phyloP scores from a whole-genome alignment of 306 rosid genomes.

The Vigna mungo region DNA sequence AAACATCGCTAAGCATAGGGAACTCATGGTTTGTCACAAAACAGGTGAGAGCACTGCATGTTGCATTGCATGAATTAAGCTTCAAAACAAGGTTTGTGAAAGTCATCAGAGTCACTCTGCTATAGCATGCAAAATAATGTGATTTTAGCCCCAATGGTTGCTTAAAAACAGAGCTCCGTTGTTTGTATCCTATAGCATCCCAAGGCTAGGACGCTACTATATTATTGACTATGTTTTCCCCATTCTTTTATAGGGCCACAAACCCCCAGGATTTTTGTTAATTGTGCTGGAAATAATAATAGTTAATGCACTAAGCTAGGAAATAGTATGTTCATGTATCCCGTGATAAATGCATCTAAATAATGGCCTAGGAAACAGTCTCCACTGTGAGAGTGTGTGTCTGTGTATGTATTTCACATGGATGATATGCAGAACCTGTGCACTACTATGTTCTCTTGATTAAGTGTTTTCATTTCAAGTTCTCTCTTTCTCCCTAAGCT shows the following conservation, averaged over 20 bases:
- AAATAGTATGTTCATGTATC: not conserved
- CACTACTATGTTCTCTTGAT: not conserved
- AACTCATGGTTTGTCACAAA: not conserved
- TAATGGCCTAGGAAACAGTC: not conserved
- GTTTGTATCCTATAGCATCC: not conserved
- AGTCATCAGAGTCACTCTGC: not conserved
- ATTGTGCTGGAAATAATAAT: not conserved
- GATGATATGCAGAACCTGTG: not conserved
- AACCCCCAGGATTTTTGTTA: constrained; percentile 15
- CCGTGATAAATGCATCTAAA: not conserved
- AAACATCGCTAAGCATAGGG: not conserved
- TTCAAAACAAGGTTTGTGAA: not conserved
- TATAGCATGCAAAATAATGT: not conserved
- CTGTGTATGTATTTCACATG: not conserved
- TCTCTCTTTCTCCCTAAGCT: not conserved
- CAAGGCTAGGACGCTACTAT: not conserved
- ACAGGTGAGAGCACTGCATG: not conserved
- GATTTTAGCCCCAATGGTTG: not conserved
- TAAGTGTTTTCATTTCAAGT: not conserved
- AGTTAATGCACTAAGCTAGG: not conserved
- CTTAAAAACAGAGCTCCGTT: not conserved
- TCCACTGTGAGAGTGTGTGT: not conserved
- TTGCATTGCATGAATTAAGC: not conserved
- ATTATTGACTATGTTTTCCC: not conserved
- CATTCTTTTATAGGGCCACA: constrained; percentile 23